These are phyloP conservation scores for Rosa lucieae DNA, from an alignment of 306 rosid genomes.

Conservation along the genomic window DNA sequence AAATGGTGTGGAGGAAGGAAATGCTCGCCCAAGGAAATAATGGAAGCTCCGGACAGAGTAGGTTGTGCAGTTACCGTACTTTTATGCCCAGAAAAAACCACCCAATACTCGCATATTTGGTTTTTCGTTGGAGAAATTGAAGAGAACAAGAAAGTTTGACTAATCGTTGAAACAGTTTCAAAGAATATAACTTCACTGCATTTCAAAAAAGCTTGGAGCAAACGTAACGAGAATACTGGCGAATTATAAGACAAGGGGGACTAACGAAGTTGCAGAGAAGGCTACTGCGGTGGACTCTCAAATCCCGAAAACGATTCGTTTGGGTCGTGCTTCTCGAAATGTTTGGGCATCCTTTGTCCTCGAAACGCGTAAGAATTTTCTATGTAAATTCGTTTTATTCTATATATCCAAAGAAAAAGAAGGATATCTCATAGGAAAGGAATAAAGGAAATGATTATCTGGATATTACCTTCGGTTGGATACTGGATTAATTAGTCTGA, in stretches of 20 bases:
- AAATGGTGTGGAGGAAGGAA: background rate
- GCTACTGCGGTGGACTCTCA: background rate
- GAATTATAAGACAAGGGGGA: background rate
- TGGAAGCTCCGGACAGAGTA: slow-evolving; percentile 12
- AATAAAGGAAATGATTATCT: no score
- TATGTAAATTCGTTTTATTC: background rate
- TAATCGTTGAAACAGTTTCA: slow-evolving; percentile 17
- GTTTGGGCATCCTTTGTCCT: slow-evolving; percentile 28
- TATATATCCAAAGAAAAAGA: background rate
- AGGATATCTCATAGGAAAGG: background rate
- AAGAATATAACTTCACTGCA: background rate
- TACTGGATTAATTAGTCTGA: background rate
- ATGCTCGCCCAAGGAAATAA: background rate
- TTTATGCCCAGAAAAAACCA: slow-evolving; percentile 14
- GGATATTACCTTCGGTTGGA: no score
- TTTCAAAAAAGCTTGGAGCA: slow-evolving; percentile 34
- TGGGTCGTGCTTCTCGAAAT: slow-evolving; percentile 5
- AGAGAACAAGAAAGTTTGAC: slow-evolving; percentile 16
- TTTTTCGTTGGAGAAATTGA: slow-evolving; percentile 24
- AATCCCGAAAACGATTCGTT: slow-evolving; percentile 17
- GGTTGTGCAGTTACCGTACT: slow-evolving; percentile 17
- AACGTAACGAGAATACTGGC: slow-evolving; percentile 40
- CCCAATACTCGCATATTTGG: slow-evolving; percentile 4
- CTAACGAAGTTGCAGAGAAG: slow-evolving; percentile 23
- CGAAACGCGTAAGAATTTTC: slow-evolving; percentile 37